Evolutionary conservation across 768 basidiomycete species (phyloP), one percentile per base, ranked within the genome.

Genomic region (Porpolomopsis calyptriformis): DNA sequence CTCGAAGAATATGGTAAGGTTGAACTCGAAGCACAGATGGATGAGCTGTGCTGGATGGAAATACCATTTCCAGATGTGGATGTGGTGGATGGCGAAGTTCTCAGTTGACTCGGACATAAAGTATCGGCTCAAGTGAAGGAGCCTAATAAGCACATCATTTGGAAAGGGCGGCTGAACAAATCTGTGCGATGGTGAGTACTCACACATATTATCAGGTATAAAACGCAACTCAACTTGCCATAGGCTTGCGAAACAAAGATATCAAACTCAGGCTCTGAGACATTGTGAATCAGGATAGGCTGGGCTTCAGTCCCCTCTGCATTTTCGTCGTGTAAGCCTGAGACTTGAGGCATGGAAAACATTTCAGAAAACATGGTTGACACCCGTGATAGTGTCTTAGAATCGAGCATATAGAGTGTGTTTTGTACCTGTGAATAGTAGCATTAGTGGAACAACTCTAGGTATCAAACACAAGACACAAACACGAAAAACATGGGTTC

Each of bases 161-260:
- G 9, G 14, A 7, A 8, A 5, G 2, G 33, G 29, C n/a, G 19
- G 33, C 11, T 26, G 33, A 4, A 22, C 25, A 23, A 45, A 45
- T 14, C 44, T 45, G 9, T 2, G 11, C 11, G 10, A 27, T 12
- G 23, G 26, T n/a, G n/a, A n/a, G 27, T 6, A 14, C 4, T 4
- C 36, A 2, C n/a, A n/a, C n/a, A n/a, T n/a, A n/a, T n/a, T n/a
- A n/a, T n/a, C n/a, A n/a, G n/a, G 19, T 36, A 4, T 11, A 20
- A 18, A 38, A 38, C 16, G 19, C 11, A 33, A n/a, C 33, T 19
- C 16, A 45, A 31, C n/a, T 19, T 45, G n/a, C 44, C 44, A 34
- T 35, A 36, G 5, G 45, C 34, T 19, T 46, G 45, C 12, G 35
- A 36, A 11, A 46, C 45, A 46, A 46, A 46, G 1, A 46, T n/a